Percentiles rank a stretch among this genome's conserved stretches.
Evolutionary conservation across 495 filamentous ascomycete genomes (phyloP).

Genomic region (Penicillium verhagenii): DNA sequence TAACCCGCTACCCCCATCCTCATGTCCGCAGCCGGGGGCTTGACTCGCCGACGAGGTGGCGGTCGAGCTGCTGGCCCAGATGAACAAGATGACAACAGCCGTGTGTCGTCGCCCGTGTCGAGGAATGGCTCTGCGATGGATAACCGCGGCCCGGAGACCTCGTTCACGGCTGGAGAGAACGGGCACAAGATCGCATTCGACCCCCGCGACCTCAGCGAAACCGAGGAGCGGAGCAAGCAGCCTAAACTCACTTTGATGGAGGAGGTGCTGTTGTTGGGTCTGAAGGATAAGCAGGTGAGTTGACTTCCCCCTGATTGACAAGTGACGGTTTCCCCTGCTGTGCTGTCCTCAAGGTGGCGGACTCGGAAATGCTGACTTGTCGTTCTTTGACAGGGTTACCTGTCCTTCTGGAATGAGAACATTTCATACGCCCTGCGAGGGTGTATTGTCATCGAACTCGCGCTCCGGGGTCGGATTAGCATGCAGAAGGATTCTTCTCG

Average conservation of each 20-base stretch:
- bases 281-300: conserved; percentile 96
- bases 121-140: conserved; percentile 60
- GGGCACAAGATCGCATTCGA: conserved; percentile 99
- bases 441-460: conserved; percentile 96
- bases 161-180: conserved; percentile 90
- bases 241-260: conserved; percentile 98
- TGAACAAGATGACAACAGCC: conserved; percentile 64
- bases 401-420: conserved; percentile 99
- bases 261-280: conserved; percentile 87
- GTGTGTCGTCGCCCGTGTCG: conserved; percentile 67
- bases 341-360: not conserved
- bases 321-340: not conserved
- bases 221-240: conserved; percentile 92
- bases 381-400: conserved; percentile 67
- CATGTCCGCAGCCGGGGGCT: conserved; percentile 68
- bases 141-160: conserved; percentile 74
- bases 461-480: conserved; percentile 92
- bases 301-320: not conserved
- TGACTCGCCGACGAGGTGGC: conserved; percentile 74
- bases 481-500: conserved; percentile 97
- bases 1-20: conserved; percentile 23
- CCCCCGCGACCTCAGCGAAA: conserved; percentile 95
- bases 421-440: conserved; percentile 96
- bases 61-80: conserved; percentile 56
- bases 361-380: conserved; percentile 22